phyloP scores from a whole-genome alignment of 1,139 yeast species.

The Hyphopichia burtonii region DNA sequence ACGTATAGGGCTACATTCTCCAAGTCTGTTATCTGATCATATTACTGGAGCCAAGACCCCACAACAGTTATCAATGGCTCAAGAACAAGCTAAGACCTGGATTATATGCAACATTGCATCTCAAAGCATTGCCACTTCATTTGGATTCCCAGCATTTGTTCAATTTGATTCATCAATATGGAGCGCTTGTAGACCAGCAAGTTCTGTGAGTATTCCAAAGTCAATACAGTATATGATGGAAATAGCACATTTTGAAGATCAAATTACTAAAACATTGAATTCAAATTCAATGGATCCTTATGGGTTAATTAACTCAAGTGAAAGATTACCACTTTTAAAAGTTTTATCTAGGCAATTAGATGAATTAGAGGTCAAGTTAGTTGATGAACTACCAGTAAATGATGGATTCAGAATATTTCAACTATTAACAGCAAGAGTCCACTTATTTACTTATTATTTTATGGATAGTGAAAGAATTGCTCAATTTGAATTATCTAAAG shows the following conservation, averaged over 20 bases:
- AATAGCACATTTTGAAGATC: slow-evolving; percentile 83
- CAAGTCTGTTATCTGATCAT: slow-evolving; percentile 20
- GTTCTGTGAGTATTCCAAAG: slow-evolving; percentile 52
- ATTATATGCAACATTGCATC: slow-evolving; percentile 87
- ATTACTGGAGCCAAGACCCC: slow-evolving; percentile 16
- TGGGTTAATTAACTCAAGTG: slow-evolving; percentile 65
- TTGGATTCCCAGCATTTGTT: slow-evolving; percentile 92
- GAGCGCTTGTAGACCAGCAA: slow-evolving; percentile 44
- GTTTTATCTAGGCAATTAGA: slow-evolving; percentile 70
- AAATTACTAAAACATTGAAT: slow-evolving; percentile 73
- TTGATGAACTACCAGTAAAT: slow-evolving; percentile 26
- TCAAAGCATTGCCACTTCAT: slow-evolving; percentile 85
- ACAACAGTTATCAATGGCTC: slow-evolving; percentile 44
- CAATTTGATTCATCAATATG: slow-evolving; percentile 76
- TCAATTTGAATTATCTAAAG: slow-evolving; percentile 65
- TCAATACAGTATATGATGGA: slow-evolving; percentile 73
- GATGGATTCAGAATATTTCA: slow-evolving; percentile 73
- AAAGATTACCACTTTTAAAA: slow-evolving; percentile 70
- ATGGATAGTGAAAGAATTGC: slow-evolving; percentile 60
- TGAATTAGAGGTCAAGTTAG: slow-evolving; percentile 61
- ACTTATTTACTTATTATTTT: slow-evolving; percentile 76
- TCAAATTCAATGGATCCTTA: slow-evolving; percentile 67
- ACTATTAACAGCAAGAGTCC: slow-evolving; percentile 71
- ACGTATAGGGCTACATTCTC: slow-evolving; percentile 80
- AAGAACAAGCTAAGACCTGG: slow-evolving; percentile 89